A percentile compares a stretch with the other conserved stretches of the same genome.
Conservation (phyloP, 331 rosid species). For the Dryas integrifolia region DNA sequence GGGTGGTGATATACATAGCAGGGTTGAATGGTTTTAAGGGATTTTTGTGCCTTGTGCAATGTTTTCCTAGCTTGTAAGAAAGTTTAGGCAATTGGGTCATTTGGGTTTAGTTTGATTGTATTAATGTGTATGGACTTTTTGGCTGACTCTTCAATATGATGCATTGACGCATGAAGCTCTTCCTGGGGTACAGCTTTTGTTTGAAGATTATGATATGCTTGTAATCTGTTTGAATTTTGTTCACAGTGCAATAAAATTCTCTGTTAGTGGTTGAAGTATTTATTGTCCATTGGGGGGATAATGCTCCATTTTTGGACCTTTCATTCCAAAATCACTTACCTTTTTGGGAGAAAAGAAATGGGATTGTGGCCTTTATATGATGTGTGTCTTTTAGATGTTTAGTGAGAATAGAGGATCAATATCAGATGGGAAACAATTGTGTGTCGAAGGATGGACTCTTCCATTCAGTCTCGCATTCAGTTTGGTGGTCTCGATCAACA, state of each 20-base stretch:
- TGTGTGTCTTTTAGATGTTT: slow-evolving; percentile 26
- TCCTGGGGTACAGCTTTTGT: not conserved
- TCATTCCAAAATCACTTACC: not conserved
- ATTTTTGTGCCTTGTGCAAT: not conserved
- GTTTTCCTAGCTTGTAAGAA: not conserved
- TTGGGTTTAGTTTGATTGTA: slow-evolving; percentile 1
- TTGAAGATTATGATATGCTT: not conserved
- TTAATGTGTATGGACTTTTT: too few relatives aligned
- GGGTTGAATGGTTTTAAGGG: slow-evolving; percentile 11
- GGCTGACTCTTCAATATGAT: too few relatives aligned
- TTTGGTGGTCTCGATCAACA: slow-evolving; percentile 43
- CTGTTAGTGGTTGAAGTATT: not conserved
- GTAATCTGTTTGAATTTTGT: not conserved
- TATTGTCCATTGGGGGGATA: slow-evolving; percentile 2
- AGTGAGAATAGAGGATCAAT: slow-evolving; percentile 13
- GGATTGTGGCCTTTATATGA: slow-evolving; percentile 19
- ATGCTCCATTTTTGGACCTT: slow-evolving; percentile 4
- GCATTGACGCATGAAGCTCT: not conserved
- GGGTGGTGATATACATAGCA: slow-evolving; percentile 1
- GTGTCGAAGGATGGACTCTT: slow-evolving; percentile 36
- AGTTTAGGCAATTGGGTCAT: slow-evolving; percentile 6
- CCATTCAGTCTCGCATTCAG: slow-evolving; percentile 30
- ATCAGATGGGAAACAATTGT: slow-evolving; percentile 84
- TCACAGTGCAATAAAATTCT: not conserved
- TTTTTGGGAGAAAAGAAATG: slow-evolving; percentile 14